Evolutionary conservation across 1,284 basidiomycete genomes (phyloP).

Genomic region (Sanghuangporus sanghuang): DNA sequence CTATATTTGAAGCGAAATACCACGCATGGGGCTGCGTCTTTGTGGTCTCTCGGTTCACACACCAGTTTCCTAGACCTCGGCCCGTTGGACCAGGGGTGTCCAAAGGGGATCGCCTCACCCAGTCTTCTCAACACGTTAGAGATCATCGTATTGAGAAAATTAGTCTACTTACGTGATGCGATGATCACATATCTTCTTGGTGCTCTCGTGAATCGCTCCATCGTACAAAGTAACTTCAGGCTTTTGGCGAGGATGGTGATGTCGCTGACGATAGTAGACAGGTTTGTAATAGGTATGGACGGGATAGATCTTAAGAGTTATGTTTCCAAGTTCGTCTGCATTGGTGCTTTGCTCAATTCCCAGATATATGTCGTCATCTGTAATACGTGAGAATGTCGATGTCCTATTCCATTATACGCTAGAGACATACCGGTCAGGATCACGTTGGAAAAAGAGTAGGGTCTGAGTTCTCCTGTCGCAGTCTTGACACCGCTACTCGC

Average conservation of each 20-base stretch:
- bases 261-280: neutral
- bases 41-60: neutral
- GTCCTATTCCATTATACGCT: neutral
- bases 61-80: neutral
- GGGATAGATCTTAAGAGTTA: conserved; percentile 1
- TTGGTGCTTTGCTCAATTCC: neutral
- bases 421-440: neutral
- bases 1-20: neutral
- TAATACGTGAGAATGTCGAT: neutral
- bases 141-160: neutral
- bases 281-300: neutral
- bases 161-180: neutral
- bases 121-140: neutral
- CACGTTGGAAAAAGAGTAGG: neutral
- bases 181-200: conserved; percentile 5
- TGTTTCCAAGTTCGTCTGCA: neutral
- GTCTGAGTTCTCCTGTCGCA: neutral
- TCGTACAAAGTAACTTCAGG: neutral
- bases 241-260: neutral
- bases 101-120: neutral
- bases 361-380: neutral
- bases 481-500: neutral
- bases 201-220: neutral
- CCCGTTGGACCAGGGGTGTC: neutral
- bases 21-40: neutral